Conservation (phyloP, 2,329 filamentous ascomycete genomes). For the Penicillium verrucosum region DNA sequence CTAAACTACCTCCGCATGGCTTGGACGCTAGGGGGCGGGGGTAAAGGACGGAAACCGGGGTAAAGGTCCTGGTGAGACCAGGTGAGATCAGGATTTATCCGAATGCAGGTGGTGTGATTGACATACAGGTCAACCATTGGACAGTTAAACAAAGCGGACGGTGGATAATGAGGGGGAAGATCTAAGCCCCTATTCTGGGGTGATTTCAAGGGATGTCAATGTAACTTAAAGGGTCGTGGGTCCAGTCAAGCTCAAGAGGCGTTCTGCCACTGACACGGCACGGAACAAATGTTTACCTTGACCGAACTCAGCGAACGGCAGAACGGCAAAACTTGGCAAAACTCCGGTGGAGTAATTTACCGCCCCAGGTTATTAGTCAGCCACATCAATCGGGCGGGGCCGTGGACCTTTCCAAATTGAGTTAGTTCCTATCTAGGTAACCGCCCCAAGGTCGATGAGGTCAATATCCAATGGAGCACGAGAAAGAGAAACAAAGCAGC, state of each 20-base stretch:
- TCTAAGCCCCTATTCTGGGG: conserved; percentile 12
- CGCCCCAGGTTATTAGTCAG: not conserved
- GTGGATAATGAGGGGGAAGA: conserved; percentile 15
- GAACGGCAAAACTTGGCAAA: conserved; percentile 21
- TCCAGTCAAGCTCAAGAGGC: conserved; percentile 22
- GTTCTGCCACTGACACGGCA: conserved; percentile 15
- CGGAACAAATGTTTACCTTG: conserved; percentile 8
- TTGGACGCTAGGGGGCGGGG: conserved; percentile 25
- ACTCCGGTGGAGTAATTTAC: conserved; percentile 28
- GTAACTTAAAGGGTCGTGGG: conserved; percentile 1
- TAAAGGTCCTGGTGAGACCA: conserved; percentile 13
- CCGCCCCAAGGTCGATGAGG: no score
- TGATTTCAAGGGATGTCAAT: not conserved
- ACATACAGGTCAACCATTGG: conserved; percentile 12
- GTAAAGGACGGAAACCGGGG: conserved; percentile 18
- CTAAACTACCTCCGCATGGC: conserved; percentile 22
- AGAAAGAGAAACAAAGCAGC: not conserved
- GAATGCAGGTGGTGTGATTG: conserved; percentile 18
- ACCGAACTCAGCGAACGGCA: conserved; percentile 10
- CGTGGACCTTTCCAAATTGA: not conserved
- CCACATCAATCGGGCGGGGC: no score
- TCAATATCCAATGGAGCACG: no score
- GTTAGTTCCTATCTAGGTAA: not conserved
- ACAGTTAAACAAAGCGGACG: not conserved
- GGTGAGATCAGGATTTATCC: conserved; percentile 20